A percentile compares a stretch with the other conserved stretches of the same genome.
These are phyloP conservation scores for Benincasa hispida DNA, from an alignment of 306 rosid genomes.

Conservation along the genomic window DNA sequence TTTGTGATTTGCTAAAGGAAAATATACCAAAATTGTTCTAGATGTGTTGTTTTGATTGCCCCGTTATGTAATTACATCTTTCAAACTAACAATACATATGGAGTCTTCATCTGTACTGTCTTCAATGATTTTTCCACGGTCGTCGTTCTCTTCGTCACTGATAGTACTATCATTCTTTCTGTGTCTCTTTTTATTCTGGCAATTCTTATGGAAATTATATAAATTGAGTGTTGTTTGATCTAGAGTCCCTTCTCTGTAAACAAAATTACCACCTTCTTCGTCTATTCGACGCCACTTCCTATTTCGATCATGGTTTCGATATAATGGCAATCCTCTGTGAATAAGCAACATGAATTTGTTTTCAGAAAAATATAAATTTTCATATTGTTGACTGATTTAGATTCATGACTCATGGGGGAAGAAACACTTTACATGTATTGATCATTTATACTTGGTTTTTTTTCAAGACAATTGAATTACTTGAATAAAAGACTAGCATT, in stretches of 20 bases:
- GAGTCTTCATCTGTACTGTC: conserved; percentile 6
- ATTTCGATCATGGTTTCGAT: conserved; percentile 19
- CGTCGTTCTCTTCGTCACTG: not conserved
- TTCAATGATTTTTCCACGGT: not conserved
- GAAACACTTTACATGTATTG: not conserved
- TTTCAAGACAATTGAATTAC: not conserved
- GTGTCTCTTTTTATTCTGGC: not conserved
- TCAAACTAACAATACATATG: conserved; percentile 26
- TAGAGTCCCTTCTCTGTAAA: conserved; percentile 42
- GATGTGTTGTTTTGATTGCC: not conserved
- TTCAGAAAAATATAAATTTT: not conserved
- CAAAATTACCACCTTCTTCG: conserved; percentile 28
- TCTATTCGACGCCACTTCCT: conserved; percentile 39
- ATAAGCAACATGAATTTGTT: not conserved
- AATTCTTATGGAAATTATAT: conserved; percentile 18
- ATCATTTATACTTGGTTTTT: not conserved
- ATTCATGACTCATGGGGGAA: not conserved
- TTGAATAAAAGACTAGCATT: too few species aligned
- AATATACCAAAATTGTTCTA: not conserved
- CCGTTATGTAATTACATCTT: conserved; percentile 19
- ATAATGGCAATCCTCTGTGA: conserved; percentile 37
- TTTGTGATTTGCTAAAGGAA: not conserved
- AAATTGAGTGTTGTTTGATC: conserved; percentile 21
- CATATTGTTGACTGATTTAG: not conserved
- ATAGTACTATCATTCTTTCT: not conserved